A percentile compares a stretch with the other conserved stretches of the same genome.
Conservation (phyloP, 192 early-diverging fungal genomes). For the Gaertneriomyces semiglobifer region DNA sequence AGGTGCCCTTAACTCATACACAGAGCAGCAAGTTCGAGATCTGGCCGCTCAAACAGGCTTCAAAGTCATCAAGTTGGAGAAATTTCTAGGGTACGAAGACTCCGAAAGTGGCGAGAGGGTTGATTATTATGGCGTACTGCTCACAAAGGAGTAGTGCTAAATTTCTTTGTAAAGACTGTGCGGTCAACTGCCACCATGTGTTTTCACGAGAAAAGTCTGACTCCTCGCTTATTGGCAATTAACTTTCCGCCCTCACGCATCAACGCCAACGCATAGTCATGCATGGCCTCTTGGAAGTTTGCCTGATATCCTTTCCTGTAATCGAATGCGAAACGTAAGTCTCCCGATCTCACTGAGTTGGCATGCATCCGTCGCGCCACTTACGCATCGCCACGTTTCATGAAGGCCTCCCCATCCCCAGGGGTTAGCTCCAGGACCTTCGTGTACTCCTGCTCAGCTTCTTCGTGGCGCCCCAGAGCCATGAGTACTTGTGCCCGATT, state of each 20-base stretch:
- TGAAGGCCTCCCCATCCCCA: conserved; percentile 31
- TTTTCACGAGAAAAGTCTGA: too few species aligned
- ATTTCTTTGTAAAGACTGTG: not conserved
- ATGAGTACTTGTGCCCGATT: conserved; percentile 42
- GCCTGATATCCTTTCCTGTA: conserved; percentile 37
- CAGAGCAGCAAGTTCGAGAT: not conserved
- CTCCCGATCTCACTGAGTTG: not conserved
- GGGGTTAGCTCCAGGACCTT: conserved; percentile 41
- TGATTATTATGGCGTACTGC: conserved; percentile 24
- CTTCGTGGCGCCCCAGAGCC: conserved; percentile 33
- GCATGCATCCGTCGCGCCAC: not conserved
- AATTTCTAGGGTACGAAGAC: conserved; percentile 32
- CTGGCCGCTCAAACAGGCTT: conserved; percentile 13
- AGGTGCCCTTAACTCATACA: conserved; percentile 18
- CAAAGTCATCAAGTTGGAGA: conserved; percentile 14
- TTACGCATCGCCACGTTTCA: conserved; percentile 43
- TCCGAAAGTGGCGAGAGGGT: conserved; percentile 21
- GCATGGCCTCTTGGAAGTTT: conserved; percentile 38
- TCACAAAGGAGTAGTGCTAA: conserved; percentile 3
- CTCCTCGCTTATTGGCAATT: too few species aligned
- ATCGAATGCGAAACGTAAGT: conserved; percentile 8
- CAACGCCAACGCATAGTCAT: conserved; percentile 43
- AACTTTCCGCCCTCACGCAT: too few species aligned
- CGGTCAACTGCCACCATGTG: too few species aligned
- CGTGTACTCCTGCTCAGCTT: conserved; percentile 46